These are phyloP conservation scores for Triticum dicoccoides DNA, from an alignment of 176 grass and related monocot species.

Conservation along the genomic window DNA sequence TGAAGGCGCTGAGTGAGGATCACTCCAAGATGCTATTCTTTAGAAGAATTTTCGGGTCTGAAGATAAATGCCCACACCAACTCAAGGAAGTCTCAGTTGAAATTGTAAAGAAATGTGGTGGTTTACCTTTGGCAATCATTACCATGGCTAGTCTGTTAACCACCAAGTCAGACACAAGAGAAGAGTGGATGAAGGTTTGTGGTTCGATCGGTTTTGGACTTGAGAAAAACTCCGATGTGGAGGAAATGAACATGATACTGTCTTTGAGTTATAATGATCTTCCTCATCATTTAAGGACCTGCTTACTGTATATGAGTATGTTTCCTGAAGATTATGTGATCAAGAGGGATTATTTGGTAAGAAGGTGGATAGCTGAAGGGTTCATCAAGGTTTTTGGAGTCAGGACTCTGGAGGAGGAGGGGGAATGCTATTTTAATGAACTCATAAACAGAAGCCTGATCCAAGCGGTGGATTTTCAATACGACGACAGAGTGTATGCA, in stretches of 20 bases:
- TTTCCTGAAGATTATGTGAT: slow-evolving; percentile 54
- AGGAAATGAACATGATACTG: slow-evolving; percentile 49
- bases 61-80: slow-evolving; percentile 35
- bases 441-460: slow-evolving; percentile 60
- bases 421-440: slow-evolving; percentile 62
- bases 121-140: slow-evolving; percentile 52
- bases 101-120: slow-evolving; percentile 46
- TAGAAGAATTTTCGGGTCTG: slow-evolving; percentile 38
- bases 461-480: slow-evolving; percentile 23
- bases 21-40: slow-evolving; percentile 45
- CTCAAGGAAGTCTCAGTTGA: slow-evolving; percentile 31
- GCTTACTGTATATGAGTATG: slow-evolving; percentile 51
- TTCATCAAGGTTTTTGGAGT: slow-evolving; percentile 27
- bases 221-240: slow-evolving; percentile 26
- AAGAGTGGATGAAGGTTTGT: slow-evolving; percentile 31
- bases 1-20: slow-evolving; percentile 27
- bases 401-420: slow-evolving; percentile 35
- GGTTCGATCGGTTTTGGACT: slow-evolving; percentile 45
- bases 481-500: slow-evolving; percentile 20
- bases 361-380: slow-evolving; percentile 53
- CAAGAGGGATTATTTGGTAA: slow-evolving; percentile 39
- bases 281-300: slow-evolving; percentile 46
- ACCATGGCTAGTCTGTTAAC: slow-evolving; percentile 42
- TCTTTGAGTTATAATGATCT: slow-evolving; percentile 51
- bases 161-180: slow-evolving; percentile 22